Evolutionary conservation across 2,329 filamentous ascomycete genomes (phyloP).

Genomic region (Neofusicoccum umdonicola): DNA sequence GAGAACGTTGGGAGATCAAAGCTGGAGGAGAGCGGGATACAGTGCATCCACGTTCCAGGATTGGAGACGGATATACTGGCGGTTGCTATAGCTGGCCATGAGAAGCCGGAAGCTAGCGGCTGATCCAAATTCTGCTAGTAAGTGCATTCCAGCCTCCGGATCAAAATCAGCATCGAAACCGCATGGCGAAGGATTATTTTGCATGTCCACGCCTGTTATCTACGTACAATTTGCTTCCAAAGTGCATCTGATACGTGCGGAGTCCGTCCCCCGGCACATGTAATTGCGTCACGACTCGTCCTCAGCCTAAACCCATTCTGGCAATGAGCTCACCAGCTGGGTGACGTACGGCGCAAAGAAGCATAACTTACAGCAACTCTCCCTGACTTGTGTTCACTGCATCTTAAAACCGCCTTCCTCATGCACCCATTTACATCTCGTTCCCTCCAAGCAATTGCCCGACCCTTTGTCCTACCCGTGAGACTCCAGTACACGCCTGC

Average conservation of each 20-base stretch:
- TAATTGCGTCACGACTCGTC: slow-evolving; percentile 16
- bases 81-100: slow-evolving; percentile 82
- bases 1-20: slow-evolving; percentile 72
- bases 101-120: slow-evolving; percentile 24
- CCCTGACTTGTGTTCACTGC: background rate
- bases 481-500: background rate
- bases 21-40: slow-evolving; percentile 69
- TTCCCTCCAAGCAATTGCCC: background rate
- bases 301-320: background rate
- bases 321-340: slow-evolving; percentile 3
- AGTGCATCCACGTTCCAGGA: slow-evolving; percentile 69
- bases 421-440: background rate
- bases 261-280: background rate
- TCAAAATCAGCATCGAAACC: background rate
- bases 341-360: slow-evolving; percentile 2
- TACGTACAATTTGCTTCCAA: too few species aligned
- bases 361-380: background rate
- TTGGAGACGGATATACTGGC: slow-evolving; percentile 77
- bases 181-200: background rate
- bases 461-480: background rate
- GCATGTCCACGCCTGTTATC: too few species aligned
- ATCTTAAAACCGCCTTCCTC: background rate
- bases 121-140: background rate
- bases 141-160: background rate
- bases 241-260: background rate